Evolutionary conservation across 306 rosid genomes (phyloP), one percentile per base, ranked within the genome.

Genomic region (Crataegus laevigata): DNA sequence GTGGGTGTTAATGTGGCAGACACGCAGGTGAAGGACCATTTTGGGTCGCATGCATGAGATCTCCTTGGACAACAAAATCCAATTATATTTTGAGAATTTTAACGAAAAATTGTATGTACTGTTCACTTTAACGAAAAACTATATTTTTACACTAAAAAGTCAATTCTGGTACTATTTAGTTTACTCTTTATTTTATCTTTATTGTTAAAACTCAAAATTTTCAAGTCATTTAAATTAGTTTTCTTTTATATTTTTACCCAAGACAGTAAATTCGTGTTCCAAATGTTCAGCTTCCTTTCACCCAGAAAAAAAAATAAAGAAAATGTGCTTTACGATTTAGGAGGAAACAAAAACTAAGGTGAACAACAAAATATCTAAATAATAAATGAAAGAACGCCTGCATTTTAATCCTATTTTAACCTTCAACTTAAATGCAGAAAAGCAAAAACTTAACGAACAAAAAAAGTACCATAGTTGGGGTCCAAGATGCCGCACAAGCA

Each of bases 21-120:
- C 86, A 85, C 84, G 86, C 82, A 82, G 76, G 80, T 76, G 75
- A 68, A 81, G 77, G 81, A 81, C 88, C 51, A 36, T 77, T 52
- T 32, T 57, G 79, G 84, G 88, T 6, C 82, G 82, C 88, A 61
- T 30, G 52, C 68, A 14, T 10, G 15, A 76, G 81, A 75, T 85
- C 69, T 79, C 58, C 59, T 73, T 61, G 29, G 81, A 79, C 85
- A 68, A 5, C 83, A 73, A 69, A 72, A 85, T 83, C 86, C 65
- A 28, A 68, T 36, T 7, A 36, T 29, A 19, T 22, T 28, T 32
- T 21, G n/a, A n/a, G n/a, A n/a, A n/a, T n/a, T n/a, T n/a, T n/a
- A n/a, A n/a, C n/a, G n/a, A n/a, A n/a, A n/a, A n/a, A n/a, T n/a
- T n/a, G n/a, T n/a, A n/a, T n/a, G n/a, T n/a, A n/a, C n/a, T n/a